These are phyloP conservation scores for Ormosia semicastrata DNA, from an alignment of 306 rosid genomes.

Conservation along the genomic window DNA sequence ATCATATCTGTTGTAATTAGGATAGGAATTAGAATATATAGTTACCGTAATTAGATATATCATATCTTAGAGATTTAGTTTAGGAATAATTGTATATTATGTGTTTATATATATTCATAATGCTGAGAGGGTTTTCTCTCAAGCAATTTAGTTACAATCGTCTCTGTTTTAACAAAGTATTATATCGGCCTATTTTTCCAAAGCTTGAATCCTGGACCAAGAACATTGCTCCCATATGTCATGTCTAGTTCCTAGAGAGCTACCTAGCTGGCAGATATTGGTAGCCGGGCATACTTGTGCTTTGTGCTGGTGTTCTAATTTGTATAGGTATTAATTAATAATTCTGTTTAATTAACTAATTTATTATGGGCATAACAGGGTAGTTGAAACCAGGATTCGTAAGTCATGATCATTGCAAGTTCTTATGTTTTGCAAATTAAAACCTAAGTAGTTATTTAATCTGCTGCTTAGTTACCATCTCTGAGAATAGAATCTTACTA, in stretches of 20 bases:
- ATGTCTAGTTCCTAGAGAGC: neutral
- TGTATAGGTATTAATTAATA: neutral
- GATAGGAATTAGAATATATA: no score
- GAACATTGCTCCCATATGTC: neutral
- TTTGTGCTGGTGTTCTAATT: neutral
- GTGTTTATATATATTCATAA: no score
- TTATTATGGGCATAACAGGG: neutral
- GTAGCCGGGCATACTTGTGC: neutral
- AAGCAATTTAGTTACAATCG: no score
- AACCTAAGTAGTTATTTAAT: neutral
- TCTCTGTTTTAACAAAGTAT: no score
- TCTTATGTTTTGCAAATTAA: slow-evolving; percentile 3
- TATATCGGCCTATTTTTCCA: neutral
- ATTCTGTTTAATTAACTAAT: neutral
- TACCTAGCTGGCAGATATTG: neutral
- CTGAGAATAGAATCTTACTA: neutral
- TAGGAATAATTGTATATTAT: no score
- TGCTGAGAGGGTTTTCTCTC: no score
- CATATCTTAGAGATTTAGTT: no score
- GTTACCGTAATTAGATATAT: no score
- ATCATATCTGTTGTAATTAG: no score
- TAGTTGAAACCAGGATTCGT: neutral
- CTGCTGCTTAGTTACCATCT: neutral
- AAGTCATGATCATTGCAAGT: neutral
- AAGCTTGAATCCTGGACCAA: neutral